Percentiles rank a stretch among this genome's conserved stretches.
phyloP scores from a whole-genome alignment of 768 basidiomycete genomes.

The Sporobolomyces pararoseus region DNA sequence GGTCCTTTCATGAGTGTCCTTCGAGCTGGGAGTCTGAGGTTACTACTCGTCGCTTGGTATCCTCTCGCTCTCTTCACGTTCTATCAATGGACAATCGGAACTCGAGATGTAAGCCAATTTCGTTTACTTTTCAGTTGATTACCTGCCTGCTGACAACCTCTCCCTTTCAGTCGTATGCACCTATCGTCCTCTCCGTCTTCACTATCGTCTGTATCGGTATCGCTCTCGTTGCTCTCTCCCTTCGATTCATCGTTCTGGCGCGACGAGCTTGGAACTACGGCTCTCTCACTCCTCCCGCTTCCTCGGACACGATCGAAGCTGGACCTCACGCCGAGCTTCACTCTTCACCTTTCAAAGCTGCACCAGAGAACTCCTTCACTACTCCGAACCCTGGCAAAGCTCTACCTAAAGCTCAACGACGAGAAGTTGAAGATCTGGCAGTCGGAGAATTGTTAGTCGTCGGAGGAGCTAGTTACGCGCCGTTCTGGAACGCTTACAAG shows the following conservation, averaged over 20 bases:
- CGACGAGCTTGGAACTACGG: constrained; percentile 50
- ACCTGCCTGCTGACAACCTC: no score
- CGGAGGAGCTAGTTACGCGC: constrained; percentile 59
- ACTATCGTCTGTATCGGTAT: constrained; percentile 60
- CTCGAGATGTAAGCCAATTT: constrained; percentile 16
- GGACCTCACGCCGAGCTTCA: not conserved
- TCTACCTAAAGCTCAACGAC: constrained; percentile 56
- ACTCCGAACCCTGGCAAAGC: constrained; percentile 42
- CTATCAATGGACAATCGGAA: constrained; percentile 72
- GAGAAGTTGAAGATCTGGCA: constrained; percentile 54
- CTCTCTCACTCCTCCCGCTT: constrained; percentile 51
- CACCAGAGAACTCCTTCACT: not conserved
- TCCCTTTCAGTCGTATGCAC: constrained; percentile 76
- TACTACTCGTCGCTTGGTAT: constrained; percentile 59
- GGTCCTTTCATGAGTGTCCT: constrained; percentile 54
- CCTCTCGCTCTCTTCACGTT: constrained; percentile 75
- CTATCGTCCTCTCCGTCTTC: constrained; percentile 63
- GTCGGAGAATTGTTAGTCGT: constrained; percentile 57
- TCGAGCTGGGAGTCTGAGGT: constrained; percentile 11
- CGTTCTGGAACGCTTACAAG: constrained; percentile 40
- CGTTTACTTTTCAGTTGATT: not conserved
- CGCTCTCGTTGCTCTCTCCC: constrained; percentile 56
- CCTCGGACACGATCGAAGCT: constrained; percentile 37
- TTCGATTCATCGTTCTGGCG: constrained; percentile 56
- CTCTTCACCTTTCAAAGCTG: constrained; percentile 12